Evolutionary conservation across 225 moss, liverwort and hornwort genomes (phyloP), one percentile per base, ranked within the genome.

Genomic region (Pleurozium schreberi): DNA sequence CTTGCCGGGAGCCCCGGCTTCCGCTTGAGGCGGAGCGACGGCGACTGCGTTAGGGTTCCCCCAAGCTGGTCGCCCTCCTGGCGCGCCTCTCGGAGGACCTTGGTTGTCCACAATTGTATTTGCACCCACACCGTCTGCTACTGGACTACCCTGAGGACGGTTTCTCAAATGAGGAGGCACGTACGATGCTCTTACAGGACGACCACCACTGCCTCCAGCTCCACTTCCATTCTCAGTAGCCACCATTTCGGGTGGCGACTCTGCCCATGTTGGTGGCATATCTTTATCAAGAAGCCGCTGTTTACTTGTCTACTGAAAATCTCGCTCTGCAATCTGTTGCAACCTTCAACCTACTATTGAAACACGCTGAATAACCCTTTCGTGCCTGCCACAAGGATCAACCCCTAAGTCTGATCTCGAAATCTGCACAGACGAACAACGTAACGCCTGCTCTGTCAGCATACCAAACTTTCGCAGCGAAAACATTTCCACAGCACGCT

Each of bases 201-300:
- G 96, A 87, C 91, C 91, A 87, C 92, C 91, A 74, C 89, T 91
- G 22, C 88, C 93, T 91, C 92, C 96, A 49, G 91, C 93, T 88
- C 90, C 93, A 73, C 84, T 70, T 55, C 97, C 97, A 92, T 98
- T 96, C 91, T 96, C 97, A 91, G 87, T 8, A 84, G 95, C 98
- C 97, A 97, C 97, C 98, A 96, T 96, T 59, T 98, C 97, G 94
- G 98, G 96, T 96, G 98, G 96, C 96, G 94, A 94, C 96, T 97
- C 98, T 92, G 94, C 90, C 98, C 98, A 98, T 97, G 96, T 95
- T 95, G 96, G 94, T 97, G 98, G 97, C 98, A 98, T 98, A 94
- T 97, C 96, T 95, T 92, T 94, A 26, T 53, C 71, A 85, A 82
- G 52, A 73, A 75, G 59, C 80, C 81, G 84, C 84, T 49, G 49